Conservation (phyloP, 2,329 filamentous ascomycete species). For the Phyllosticta capitalensis region DNA sequence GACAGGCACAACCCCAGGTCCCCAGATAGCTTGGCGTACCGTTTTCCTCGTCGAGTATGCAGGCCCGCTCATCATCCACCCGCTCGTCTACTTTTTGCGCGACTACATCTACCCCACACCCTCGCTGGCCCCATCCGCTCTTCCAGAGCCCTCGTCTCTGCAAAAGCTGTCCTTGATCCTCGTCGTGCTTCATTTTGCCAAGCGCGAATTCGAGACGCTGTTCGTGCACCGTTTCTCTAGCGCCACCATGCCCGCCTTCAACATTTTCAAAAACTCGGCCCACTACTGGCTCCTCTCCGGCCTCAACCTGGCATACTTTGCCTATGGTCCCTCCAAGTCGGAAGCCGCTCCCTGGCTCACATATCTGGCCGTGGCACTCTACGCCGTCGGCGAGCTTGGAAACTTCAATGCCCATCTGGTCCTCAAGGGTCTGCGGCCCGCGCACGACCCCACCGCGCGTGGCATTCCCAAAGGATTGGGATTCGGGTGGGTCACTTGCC, state of each 20-base stretch:
- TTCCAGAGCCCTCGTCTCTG: slow-evolving; percentile 43
- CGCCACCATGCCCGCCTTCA: slow-evolving; percentile 81
- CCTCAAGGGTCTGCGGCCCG: slow-evolving; percentile 65
- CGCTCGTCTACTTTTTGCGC: slow-evolving; percentile 59
- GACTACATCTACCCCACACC: slow-evolving; percentile 33
- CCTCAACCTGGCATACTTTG: slow-evolving; percentile 69
- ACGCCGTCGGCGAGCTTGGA: slow-evolving; percentile 64
- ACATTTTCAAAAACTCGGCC: slow-evolving; percentile 89
- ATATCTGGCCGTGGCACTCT: slow-evolving; percentile 61
- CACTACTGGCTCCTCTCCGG: slow-evolving; percentile 91
- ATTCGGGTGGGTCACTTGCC: slow-evolving; percentile 82
- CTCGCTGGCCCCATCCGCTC: background rate
- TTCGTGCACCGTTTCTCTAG: slow-evolving; percentile 93
- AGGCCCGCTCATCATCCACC: slow-evolving; percentile 82
- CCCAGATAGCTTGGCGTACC: slow-evolving; percentile 83
- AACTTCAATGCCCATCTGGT: slow-evolving; percentile 76
- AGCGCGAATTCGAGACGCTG: slow-evolving; percentile 89
- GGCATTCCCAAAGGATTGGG: slow-evolving; percentile 81
- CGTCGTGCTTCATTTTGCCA: slow-evolving; percentile 76
- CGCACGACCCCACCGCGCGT: slow-evolving; percentile 61
- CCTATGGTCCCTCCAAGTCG: slow-evolving; percentile 65
- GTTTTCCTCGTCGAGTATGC: slow-evolving; percentile 95
- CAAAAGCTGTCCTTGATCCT: slow-evolving; percentile 69
- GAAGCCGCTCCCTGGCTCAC: slow-evolving; percentile 46
- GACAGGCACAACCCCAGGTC: slow-evolving; percentile 44